Base-by-base conservation (phyloP, 805 yeast genomes). In the Yarrowia deformans region DNA sequence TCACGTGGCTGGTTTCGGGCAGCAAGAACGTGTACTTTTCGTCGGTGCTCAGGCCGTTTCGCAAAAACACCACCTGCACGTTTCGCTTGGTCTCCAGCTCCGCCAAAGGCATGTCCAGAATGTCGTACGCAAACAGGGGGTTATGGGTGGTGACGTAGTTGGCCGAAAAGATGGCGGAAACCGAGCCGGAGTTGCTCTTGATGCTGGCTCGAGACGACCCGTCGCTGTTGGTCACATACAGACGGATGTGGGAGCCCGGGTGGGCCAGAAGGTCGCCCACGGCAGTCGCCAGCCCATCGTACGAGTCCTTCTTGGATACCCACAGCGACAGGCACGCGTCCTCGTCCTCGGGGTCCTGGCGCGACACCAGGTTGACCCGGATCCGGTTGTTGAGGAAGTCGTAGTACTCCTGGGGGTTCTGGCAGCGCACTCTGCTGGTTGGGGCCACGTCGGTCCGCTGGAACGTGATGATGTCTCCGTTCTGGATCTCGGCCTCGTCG, bases 81-180 rank as follows among this genome's bases (percentile, higher is more conserved):
- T 13, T 32, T 3, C 49, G 39, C 87, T 91, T 84, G 71, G 84
- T 87, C 77, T 95, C 99, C 74, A 89, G 84, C 71, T 92, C 96
- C 43, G 81, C 83, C 68, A 94, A 80, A 1, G 93, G 87, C 54
- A 93, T 87, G 56, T 87, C 90, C 74, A 95, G 82, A 0, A 89
- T 79, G 75, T 94, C 97, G 76, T 90, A 94, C 72, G 88, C 88
- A 70, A 94, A 84, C 10, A 68, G 50, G 32, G 48, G 54, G 45
- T 61, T 69, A 35, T 60, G 61, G 10, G 68, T 54, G 13, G 40
- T 8, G 13, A 60, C 34, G 55, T 77, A 72, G 18, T 71, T 63
- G 19, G 72, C 50, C 6, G 72, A n/a, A 6, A 78, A 54, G 32
- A 77, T 64, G 60, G 74, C 73, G 1, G 81, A 74, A 5, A 87